phyloP scores from a whole-genome alignment of 2,329 filamentous ascomycete species.

The Didymella sp. region DNA sequence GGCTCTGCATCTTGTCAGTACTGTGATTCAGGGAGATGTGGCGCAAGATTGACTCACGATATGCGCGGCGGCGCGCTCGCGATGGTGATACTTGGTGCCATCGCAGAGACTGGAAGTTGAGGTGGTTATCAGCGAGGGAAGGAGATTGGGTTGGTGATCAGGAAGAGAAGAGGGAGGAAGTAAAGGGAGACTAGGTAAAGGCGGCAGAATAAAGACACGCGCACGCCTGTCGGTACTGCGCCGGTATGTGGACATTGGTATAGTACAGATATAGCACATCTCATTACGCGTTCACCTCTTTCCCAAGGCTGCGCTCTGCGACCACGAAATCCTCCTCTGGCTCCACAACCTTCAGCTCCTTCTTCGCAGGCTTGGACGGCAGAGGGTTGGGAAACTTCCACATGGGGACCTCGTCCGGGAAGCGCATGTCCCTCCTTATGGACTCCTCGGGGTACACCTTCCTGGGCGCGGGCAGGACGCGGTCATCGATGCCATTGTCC shows the following conservation, averaged over 20 bases:
- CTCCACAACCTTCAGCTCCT: slow-evolving; percentile 14
- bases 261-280: slow-evolving; percentile 18
- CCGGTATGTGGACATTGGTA: slow-evolving; percentile 21
- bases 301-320: slow-evolving; percentile 15
- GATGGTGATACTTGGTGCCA: not conserved
- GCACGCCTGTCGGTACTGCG: not conserved
- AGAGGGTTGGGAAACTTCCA: slow-evolving; percentile 35
- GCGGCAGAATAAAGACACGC: not conserved
- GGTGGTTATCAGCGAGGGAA: too few species aligned
- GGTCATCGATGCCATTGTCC: slow-evolving; percentile 35
- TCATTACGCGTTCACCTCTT: slow-evolving; percentile 15
- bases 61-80: not conserved
- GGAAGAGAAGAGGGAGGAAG: not conserved
- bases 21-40: too few species aligned
- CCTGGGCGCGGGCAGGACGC: slow-evolving; percentile 37
- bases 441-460: slow-evolving; percentile 43
- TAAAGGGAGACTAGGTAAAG: not conserved
- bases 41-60: not conserved
- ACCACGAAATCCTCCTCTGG: slow-evolving; percentile 13
- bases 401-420: slow-evolving; percentile 34
- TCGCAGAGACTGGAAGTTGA: not conserved
- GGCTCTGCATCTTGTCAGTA: not conserved
- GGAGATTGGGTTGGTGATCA: not conserved
- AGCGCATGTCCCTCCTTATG: slow-evolving; percentile 39
- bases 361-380: slow-evolving; percentile 12